Evolutionary conservation across 2,329 filamentous ascomycete species (phyloP).

Genomic region (Neonectria coccinea): DNA sequence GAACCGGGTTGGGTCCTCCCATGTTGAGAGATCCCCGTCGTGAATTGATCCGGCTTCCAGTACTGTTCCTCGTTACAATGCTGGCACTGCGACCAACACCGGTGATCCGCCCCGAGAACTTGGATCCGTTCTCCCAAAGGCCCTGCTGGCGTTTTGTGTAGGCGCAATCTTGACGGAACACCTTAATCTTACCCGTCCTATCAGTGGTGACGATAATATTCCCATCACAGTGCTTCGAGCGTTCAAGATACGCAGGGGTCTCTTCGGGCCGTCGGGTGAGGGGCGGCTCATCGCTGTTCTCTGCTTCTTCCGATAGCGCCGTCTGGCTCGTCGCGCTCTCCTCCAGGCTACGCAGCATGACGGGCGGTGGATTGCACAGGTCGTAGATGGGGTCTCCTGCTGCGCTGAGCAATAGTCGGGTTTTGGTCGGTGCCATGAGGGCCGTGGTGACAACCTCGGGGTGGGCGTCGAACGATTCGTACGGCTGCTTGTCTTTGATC

Average conservation of each 20-base stretch:
- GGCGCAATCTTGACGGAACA: slow-evolving; percentile 95
- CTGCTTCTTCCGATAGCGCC: slow-evolving; percentile 51
- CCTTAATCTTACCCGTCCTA: slow-evolving; percentile 88
- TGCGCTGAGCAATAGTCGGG: slow-evolving; percentile 79
- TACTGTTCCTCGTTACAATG: slow-evolving; percentile 65
- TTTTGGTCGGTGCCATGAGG: slow-evolving; percentile 82
- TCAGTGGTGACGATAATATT: slow-evolving; percentile 95
- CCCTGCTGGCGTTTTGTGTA: slow-evolving; percentile 81
- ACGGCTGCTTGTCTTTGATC: slow-evolving; percentile 81
- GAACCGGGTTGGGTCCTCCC: slow-evolving; percentile 43
- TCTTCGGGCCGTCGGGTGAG: slow-evolving; percentile 67
- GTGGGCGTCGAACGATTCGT: slow-evolving; percentile 93
- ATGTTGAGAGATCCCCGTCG: slow-evolving; percentile 65
- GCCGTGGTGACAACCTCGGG: slow-evolving; percentile 90
- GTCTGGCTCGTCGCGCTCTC: slow-evolving; percentile 65
- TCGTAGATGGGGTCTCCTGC: slow-evolving; percentile 96
- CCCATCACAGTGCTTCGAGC: slow-evolving; percentile 80
- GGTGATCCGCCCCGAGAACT: slow-evolving; percentile 76
- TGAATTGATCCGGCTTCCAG: slow-evolving; percentile 61
- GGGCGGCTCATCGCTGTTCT: slow-evolving; percentile 49
- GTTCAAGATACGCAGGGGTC: slow-evolving; percentile 80
- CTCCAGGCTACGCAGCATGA: slow-evolving; percentile 81
- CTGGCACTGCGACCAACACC: slow-evolving; percentile 70
- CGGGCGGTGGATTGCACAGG: slow-evolving; percentile 92
- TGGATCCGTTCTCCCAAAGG: slow-evolving; percentile 81